Evolutionary conservation across 2,329 filamentous ascomycete species (phyloP), one percentile per base, ranked within the genome.

Genomic region (Penicillium concentricum): DNA sequence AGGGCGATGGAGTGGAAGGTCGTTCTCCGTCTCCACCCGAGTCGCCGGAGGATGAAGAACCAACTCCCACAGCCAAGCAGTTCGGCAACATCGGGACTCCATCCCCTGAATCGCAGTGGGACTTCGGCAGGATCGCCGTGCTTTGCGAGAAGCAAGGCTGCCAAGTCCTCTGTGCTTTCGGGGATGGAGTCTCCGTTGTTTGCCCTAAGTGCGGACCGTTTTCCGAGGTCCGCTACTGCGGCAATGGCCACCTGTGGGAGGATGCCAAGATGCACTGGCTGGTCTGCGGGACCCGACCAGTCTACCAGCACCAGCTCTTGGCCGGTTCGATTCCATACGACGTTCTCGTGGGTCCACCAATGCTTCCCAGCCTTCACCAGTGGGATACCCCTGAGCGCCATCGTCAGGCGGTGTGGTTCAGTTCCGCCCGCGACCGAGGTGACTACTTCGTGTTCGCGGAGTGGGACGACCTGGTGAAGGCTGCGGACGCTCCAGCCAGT

Each of bases 201-300:
- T 78, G 76, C 57, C 72, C 73, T 10, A 62, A 67, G 5, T 78
- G 76, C 58, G 75, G 76, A 4, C 72, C 76, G 1, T 71, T 65
- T 58, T 74, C 74, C 9, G 61, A 62, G 39, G 56, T 70, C n/a
- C 70, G 74, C 16, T 78, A 77, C 60, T 78, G 76, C 63, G 60
- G 61, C 38, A 67, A 69, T 46, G 55, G 69, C 20, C 75, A 78
- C 52, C 61, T 76, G 6, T 61, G 72, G 46, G 62, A 65, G 15
- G 72, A 76, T 44, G 58, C 72, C 49, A 66, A 68, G 51, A n/a
- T 28, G 5, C 76, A 78, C 62, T 78, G 75, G 74, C 2, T 39
- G 1, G 28, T 51, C 20, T 73, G 72, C 30, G 60, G 62, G 2
- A 42, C 61, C 15, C 32, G 47, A 8, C 45, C 57, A n/a, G 67